Evolutionary conservation across 352 stramenopile species (phyloP).

Genomic region (Pythium brachiatum): DNA sequence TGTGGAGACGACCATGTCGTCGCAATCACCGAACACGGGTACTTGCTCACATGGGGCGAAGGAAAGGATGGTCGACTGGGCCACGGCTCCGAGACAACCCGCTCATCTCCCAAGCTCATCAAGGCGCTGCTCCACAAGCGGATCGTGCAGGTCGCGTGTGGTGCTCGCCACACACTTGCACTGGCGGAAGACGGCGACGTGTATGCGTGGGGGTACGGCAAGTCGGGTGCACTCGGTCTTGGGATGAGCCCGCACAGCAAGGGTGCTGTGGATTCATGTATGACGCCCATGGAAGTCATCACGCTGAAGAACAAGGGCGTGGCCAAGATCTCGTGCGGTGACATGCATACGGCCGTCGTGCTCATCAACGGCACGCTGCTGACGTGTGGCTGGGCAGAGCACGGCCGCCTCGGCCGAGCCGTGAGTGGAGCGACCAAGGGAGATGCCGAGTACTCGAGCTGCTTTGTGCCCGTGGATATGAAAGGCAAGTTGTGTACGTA

Average conservation of each 20-base stretch:
- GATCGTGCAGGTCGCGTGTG: conserved; percentile 60
- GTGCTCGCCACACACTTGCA: conserved; percentile 54
- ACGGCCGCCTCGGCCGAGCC: conserved; percentile 51
- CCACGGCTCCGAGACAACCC: conserved; percentile 13
- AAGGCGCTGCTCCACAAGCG: conserved; percentile 56
- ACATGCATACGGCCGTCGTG: conserved; percentile 58
- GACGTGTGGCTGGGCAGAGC: conserved; percentile 57
- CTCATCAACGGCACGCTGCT: conserved; percentile 41
- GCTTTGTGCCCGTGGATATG: conserved; percentile 36
- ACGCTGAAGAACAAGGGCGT: conserved; percentile 41
- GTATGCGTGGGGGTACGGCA: conserved; percentile 61
- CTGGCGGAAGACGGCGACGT: conserved; percentile 61
- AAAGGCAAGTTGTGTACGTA: conserved; percentile 36
- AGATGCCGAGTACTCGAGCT: conserved; percentile 33
- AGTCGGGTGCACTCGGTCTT: conserved; percentile 54
- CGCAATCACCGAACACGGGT: conserved; percentile 68
- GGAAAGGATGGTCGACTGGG: conserved; percentile 36
- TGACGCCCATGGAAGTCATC: conserved; percentile 51
- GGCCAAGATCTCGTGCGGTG: conserved; percentile 47
- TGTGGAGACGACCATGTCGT: conserved; percentile 57
- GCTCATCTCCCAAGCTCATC: conserved; percentile 27
- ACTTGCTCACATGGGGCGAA: conserved; percentile 77
- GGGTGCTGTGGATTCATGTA: conserved; percentile 21
- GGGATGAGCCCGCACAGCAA: conserved; percentile 30
- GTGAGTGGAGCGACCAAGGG: not conserved